Conservation (phyloP, 2,329 filamentous ascomycete species). For the Monosporascus ibericus region DNA sequence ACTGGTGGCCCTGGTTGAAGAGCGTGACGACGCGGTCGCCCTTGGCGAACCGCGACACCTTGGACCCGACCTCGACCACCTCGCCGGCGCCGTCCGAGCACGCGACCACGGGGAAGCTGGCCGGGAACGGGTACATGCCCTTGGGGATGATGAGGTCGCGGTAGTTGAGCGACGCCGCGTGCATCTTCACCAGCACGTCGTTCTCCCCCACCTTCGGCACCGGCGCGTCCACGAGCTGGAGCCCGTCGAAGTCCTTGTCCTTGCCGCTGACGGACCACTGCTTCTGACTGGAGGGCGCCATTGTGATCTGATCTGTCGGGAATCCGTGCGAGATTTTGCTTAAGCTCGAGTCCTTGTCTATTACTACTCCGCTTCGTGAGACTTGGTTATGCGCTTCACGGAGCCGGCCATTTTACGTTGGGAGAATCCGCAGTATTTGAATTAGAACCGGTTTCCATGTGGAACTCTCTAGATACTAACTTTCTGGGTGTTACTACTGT, state of each 20-base stretch:
- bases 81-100: slow-evolving; percentile 49
- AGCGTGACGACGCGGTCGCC: slow-evolving; percentile 54
- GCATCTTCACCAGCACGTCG: slow-evolving; percentile 64
- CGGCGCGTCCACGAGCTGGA: slow-evolving; percentile 47
- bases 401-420: too few species aligned
- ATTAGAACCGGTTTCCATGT: neutral
- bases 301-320: neutral
- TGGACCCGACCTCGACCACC: slow-evolving; percentile 43
- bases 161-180: slow-evolving; percentile 48
- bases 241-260: slow-evolving; percentile 51
- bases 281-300: slow-evolving; percentile 37
- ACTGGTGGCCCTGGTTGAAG: slow-evolving; percentile 52
- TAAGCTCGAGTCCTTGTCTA: too few species aligned
- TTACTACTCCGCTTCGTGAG: too few species aligned
- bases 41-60: slow-evolving; percentile 40
- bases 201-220: slow-evolving; percentile 60
- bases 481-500: too few species aligned
- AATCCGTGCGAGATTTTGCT: too few species aligned
- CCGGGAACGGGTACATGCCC: slow-evolving; percentile 41
- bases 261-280: slow-evolving; percentile 50
- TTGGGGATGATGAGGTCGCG: slow-evolving; percentile 46
- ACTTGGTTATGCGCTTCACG: too few species aligned
- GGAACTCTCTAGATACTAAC: neutral
- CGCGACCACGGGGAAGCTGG: slow-evolving; percentile 38
- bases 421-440: too few species aligned